phyloP scores from a whole-genome alignment of 768 basidiomycete species.

The Collybia sp. region DNA sequence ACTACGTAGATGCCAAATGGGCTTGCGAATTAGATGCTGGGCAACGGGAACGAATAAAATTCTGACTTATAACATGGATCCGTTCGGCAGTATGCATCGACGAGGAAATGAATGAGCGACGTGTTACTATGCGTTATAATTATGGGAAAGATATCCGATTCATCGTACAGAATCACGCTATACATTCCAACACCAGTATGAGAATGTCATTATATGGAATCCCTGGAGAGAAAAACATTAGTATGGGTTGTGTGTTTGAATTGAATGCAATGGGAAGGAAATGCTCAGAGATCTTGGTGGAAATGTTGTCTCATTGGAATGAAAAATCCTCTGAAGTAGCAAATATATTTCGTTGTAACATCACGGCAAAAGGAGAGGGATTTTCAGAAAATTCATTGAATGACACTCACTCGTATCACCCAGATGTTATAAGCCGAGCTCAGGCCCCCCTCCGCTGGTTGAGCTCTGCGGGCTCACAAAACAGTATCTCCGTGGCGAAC shows the following conservation, averaged over 20 bases:
- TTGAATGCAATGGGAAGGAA: neutral
- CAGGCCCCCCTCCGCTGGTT: no score
- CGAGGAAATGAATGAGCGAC: no score
- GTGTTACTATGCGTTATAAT: no score
- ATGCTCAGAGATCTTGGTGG: slow-evolving; percentile 79
- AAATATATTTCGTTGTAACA: slow-evolving; percentile 58
- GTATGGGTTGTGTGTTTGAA: neutral
- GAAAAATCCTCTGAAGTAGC: slow-evolving; percentile 79
- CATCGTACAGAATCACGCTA: neutral
- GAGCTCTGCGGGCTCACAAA: no score
- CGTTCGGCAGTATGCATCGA: neutral
- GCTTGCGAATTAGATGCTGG: neutral
- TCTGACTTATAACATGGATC: slow-evolving; percentile 68
- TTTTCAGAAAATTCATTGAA: neutral
- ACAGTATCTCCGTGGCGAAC: no score
- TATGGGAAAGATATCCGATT: no score
- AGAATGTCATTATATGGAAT: neutral
- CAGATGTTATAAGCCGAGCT: neutral
- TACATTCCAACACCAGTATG: neutral
- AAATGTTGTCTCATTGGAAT: slow-evolving; percentile 73
- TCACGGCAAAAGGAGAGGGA: slow-evolving; percentile 19
- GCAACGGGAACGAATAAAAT: neutral
- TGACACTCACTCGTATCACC: no score
- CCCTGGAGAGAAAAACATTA: neutral
- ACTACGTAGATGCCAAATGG: slow-evolving; percentile 32